phyloP scores from a whole-genome alignment of 2,329 filamentous ascomycete genomes.

The Orbilia brochopaga region DNA sequence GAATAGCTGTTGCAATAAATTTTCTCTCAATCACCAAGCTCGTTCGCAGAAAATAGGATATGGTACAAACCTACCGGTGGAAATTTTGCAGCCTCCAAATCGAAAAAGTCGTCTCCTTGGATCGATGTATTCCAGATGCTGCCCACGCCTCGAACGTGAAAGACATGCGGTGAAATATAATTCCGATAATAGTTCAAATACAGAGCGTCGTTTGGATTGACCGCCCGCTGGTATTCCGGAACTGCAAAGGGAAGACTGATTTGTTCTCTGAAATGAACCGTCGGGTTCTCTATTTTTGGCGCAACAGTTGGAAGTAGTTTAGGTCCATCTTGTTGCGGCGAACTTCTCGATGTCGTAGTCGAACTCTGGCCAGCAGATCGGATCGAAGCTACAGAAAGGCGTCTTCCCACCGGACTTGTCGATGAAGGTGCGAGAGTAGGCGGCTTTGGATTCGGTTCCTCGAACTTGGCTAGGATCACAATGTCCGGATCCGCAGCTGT shows the following conservation, averaged over 20 bases:
- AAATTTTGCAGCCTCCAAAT: conserved; percentile 62
- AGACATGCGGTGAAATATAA: conserved; percentile 54
- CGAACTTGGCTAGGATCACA: conserved; percentile 63
- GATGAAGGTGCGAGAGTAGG: conserved; percentile 30
- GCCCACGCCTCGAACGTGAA: conserved; percentile 49
- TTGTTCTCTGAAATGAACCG: conserved; percentile 17
- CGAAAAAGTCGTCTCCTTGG: conserved; percentile 59
- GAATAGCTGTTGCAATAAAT: conserved; percentile 60
- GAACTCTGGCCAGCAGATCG: conserved; percentile 40
- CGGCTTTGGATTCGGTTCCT: conserved; percentile 57
- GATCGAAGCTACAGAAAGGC: conserved; percentile 33
- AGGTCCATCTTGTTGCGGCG: conserved; percentile 30
- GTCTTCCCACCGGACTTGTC: conserved; percentile 32
- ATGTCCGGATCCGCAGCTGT: conserved; percentile 60
- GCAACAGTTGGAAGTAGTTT: conserved; percentile 23
- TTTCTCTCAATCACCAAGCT: conserved; percentile 13
- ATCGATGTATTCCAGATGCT: conserved; percentile 41
- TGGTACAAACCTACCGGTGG: conserved; percentile 60
- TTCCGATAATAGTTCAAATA: conserved; percentile 55
- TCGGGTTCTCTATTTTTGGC: conserved; percentile 32
- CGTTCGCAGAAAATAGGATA: conserved; percentile 20
- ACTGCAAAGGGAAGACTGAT: conserved; percentile 24
- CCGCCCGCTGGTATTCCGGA: conserved; percentile 17
- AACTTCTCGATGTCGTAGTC: conserved; percentile 42
- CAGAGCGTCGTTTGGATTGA: conserved; percentile 36